phyloP scores from a whole-genome alignment of 2,329 filamentous ascomycete species.

The Venturia aucupariae region DNA sequence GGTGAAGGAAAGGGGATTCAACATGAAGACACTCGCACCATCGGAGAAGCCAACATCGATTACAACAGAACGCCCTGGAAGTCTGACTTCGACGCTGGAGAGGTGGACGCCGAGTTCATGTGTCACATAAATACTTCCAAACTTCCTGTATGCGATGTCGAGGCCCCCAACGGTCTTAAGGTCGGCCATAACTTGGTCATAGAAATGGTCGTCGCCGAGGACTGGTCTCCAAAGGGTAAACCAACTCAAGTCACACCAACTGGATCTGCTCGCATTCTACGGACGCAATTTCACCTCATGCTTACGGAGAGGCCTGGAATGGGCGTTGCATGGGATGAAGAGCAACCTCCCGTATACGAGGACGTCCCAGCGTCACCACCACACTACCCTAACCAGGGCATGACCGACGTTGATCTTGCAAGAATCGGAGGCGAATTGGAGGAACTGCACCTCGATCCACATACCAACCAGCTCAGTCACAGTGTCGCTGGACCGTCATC shows the following conservation, averaged over 20 bases:
- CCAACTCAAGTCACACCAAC: slow-evolving; percentile 73
- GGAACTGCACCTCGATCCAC: slow-evolving; percentile 12
- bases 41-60: slow-evolving; percentile 76
- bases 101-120: slow-evolving; percentile 72
- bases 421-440: slow-evolving; percentile 8
- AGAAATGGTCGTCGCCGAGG: slow-evolving; percentile 89
- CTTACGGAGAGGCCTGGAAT: slow-evolving; percentile 78
- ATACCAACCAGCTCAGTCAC: neutral
- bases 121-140: slow-evolving; percentile 51
- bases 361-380: slow-evolving; percentile 85
- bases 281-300: slow-evolving; percentile 79
- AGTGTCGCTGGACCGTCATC: neutral
- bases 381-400: slow-evolving; percentile 27
- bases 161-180: slow-evolving; percentile 63
- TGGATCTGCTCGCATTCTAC: slow-evolving; percentile 78
- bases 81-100: slow-evolving; percentile 57
- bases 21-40: slow-evolving; percentile 65
- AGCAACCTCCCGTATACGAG: slow-evolving; percentile 86
- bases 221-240: slow-evolving; percentile 63
- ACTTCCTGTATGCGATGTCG: slow-evolving; percentile 69
- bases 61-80: slow-evolving; percentile 85
- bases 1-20: slow-evolving; percentile 60
- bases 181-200: slow-evolving; percentile 79
- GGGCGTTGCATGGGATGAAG: slow-evolving; percentile 94
- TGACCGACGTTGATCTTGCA: slow-evolving; percentile 7